Percentiles rank a stretch among this genome's conserved stretches.
Conservation (phyloP, 305 asterid genomes). For the Fraxinus dipetala region DNA sequence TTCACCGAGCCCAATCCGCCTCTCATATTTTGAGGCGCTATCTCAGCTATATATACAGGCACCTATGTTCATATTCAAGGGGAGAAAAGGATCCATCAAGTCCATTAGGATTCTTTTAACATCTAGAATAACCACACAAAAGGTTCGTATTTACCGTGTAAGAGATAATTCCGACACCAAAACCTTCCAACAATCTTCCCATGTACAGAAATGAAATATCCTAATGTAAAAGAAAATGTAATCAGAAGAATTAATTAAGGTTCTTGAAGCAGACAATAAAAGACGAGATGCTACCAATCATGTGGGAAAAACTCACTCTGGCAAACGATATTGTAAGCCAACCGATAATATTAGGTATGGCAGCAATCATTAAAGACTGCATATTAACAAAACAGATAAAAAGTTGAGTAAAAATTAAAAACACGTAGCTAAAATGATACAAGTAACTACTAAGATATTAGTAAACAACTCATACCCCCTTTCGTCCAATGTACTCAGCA, state of each 20-base stretch:
- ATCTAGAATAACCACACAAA: neutral
- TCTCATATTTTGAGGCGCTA: conserved; percentile 91
- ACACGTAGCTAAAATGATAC: neutral
- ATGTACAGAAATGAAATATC: conserved; percentile 85
- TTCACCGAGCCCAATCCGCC: conserved; percentile 90
- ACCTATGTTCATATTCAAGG: conserved; percentile 44
- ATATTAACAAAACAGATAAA: conserved; percentile 19
- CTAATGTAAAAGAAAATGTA: conserved; percentile 28
- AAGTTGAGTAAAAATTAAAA: neutral
- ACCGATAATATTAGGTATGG: conserved; percentile 86
- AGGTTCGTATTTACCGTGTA: conserved; percentile 49
- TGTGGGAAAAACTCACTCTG: conserved; percentile 42
- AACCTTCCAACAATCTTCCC: conserved; percentile 98
- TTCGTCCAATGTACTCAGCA: conserved; percentile 89
- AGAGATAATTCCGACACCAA: conserved; percentile 96
- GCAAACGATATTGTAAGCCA: conserved; percentile 92
- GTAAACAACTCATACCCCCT: conserved; percentile 57
- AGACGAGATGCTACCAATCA: neutral
- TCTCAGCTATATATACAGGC: conserved; percentile 94
- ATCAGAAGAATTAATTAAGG: neutral
- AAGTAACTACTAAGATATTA: neutral
- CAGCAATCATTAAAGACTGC: conserved; percentile 88
- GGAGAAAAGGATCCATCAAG: conserved; percentile 4
- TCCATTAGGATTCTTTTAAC: neutral
- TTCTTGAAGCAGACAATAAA: neutral